Conservation (phyloP, 257 asterid species). For the Galeopsis tetrahit region DNA sequence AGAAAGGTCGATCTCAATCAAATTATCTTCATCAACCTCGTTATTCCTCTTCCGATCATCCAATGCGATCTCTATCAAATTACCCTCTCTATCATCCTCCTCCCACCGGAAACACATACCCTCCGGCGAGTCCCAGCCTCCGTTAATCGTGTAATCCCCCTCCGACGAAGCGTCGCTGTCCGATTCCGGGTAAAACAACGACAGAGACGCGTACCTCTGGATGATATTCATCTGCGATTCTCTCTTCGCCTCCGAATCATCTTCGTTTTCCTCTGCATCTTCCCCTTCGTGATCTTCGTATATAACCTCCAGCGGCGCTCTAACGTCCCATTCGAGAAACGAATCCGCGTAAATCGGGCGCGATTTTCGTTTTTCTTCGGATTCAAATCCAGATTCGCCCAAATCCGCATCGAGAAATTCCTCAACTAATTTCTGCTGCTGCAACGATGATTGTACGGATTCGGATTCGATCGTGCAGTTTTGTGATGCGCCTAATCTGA, state of each 20-base stretch:
- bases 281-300: constrained; percentile 73
- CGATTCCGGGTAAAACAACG: constrained; percentile 82
- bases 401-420: constrained; percentile 29
- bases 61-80: constrained; percentile 72
- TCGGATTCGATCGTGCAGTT: constrained; percentile 18
- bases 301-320: constrained; percentile 94
- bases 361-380: constrained; percentile 6
- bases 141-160: constrained; percentile 44
- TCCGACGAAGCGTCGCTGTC: constrained; percentile 76
- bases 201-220: constrained; percentile 67
- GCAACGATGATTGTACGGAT: neutral
- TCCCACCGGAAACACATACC: constrained; percentile 58
- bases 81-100: constrained; percentile 63
- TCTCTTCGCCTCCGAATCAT: constrained; percentile 45
- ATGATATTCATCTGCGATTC: constrained; percentile 47
- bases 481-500: constrained; percentile 63
- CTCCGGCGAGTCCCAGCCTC: constrained; percentile 54
- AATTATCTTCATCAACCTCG: constrained; percentile 76
- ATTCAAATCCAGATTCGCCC: neutral
- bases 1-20: constrained; percentile 77
- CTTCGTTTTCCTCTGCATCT: constrained; percentile 44
- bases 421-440: neutral
- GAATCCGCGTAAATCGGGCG: constrained; percentile 32
- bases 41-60: constrained; percentile 44
- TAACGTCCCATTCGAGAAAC: constrained; percentile 81